Conservation (phyloP, 371 early-diverging fungal species). For the Lichtheimia hyalospora region DNA sequence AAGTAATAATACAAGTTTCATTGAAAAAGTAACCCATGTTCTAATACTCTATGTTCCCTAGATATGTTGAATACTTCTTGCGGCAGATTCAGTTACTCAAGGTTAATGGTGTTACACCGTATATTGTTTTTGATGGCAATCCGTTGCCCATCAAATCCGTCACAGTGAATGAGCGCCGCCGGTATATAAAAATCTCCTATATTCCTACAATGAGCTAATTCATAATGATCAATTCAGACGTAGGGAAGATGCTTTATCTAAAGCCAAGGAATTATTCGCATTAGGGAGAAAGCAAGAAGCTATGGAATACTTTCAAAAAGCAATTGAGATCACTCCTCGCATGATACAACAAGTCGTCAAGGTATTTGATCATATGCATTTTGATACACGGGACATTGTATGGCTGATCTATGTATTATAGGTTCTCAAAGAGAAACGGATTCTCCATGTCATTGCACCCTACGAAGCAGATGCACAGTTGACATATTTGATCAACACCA, state of each 20-base stretch:
- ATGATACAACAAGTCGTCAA: slow-evolving; percentile 81
- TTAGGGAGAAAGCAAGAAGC: slow-evolving; percentile 64
- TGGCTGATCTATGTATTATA: slow-evolving; percentile 16
- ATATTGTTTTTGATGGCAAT: slow-evolving; percentile 98
- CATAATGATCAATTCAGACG: slow-evolving; percentile 25
- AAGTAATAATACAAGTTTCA: slow-evolving; percentile 8
- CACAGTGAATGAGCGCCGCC: slow-evolving; percentile 74
- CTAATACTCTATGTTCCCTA: slow-evolving; percentile 19
- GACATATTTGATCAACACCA: slow-evolving; percentile 75
- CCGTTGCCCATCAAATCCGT: slow-evolving; percentile 79
- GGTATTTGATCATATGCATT: slow-evolving; percentile 32
- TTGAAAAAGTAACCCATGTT: too few relatives aligned
- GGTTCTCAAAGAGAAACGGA: slow-evolving; percentile 60
- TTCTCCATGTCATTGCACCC: slow-evolving; percentile 92
- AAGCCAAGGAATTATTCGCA: slow-evolving; percentile 48
- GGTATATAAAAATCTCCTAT: slow-evolving; percentile 22
- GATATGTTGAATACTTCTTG: slow-evolving; percentile 80
- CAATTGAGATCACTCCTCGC: slow-evolving; percentile 71
- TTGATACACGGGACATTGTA: neutral
- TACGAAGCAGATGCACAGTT: slow-evolving; percentile 99
- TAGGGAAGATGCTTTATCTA: slow-evolving; percentile 53
- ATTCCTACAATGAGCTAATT: too few relatives aligned
- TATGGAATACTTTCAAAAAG: slow-evolving; percentile 66
- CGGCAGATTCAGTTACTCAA: slow-evolving; percentile 68
- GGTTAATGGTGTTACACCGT: slow-evolving; percentile 73